Evolutionary conservation across 352 stramenopile genomes (phyloP), one percentile per base, ranked within the genome.

Genomic region (Globisporangium spiculum): DNA sequence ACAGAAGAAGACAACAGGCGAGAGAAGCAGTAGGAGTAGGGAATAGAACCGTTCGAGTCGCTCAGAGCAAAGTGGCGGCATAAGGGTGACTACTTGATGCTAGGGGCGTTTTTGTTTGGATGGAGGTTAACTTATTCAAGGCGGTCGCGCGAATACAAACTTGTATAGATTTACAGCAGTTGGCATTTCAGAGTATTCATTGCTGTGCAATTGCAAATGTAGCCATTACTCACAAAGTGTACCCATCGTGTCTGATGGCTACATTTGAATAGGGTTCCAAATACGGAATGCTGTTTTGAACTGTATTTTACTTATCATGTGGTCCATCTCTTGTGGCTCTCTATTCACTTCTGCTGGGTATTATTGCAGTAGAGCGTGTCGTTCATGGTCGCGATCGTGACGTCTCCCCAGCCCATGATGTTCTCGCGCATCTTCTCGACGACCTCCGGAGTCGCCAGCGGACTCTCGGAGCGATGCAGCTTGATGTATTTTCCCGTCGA

Each of bases 81-180:
- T 12, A 7, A 48, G 14, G 38, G 12, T 5, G 14, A 8, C 38
- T 48, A 12, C 38, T 48, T 48, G 38, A 38, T 20, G 14, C 16
- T 50, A 6, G 18, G 18, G 18, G 9, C 8, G 10, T 59, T n/a
- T 27, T 57, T 56, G 44, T 52, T 34, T 54, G 46, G 41, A 48
- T 26, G 26, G 24, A 38, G 27, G 30, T n/a, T 67, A 67, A 67
- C 48, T 67, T 67, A 67, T 67, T 67, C 61, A 60, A 62, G 55
- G 34, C 55, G 55, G 55, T 60, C 55, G 55, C 55, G 32, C 32
- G 54, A 62, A 62, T 50, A 62, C 32, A 62, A 30, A 34, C 41
- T 22, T 65, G 46, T 65, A 65, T 65, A 57, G 41, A 57, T 41
- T 60, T 60, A 7, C 24, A 50, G 41, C 53, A 27, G 38, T 46